Percentiles rank a stretch among this genome's conserved stretches.
phyloP scores from a whole-genome alignment of 306 rosid genomes.

The Senna siamea region DNA sequence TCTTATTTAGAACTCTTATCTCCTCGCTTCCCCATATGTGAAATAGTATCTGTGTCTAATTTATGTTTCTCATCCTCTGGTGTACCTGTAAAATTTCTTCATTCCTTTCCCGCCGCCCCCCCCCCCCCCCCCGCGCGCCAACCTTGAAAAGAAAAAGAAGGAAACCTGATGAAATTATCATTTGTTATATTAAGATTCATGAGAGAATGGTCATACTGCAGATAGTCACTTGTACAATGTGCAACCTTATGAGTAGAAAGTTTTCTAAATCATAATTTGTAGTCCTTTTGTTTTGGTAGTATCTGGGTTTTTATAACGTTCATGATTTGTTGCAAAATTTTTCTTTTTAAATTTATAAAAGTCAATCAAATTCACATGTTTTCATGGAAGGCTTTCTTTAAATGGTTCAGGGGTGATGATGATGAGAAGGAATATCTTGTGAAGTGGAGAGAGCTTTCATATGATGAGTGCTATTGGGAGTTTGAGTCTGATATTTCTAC shows the following conservation, averaged over 20 bases:
- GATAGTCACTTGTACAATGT: neutral
- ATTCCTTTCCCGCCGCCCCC: too few species aligned
- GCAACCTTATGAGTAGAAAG: neutral
- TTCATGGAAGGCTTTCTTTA: conserved; percentile 35
- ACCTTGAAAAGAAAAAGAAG: neutral
- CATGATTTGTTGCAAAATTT: neutral
- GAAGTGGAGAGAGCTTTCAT: conserved; percentile 72
- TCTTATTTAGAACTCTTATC: conserved; percentile 20
- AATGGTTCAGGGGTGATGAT: conserved; percentile 56
- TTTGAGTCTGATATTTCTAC: conserved; percentile 67
- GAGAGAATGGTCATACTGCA: conserved; percentile 11
- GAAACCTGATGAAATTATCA: neutral
- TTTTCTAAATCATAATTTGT: neutral
- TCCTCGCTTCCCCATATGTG: conserved; percentile 3
- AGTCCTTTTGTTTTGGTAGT: neutral
- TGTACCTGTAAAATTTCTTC: neutral
- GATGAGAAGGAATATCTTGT: conserved; percentile 69
- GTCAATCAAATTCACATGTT: neutral
- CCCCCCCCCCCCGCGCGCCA: neutral
- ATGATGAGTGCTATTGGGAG: conserved; percentile 79
- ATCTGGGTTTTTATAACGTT: neutral
- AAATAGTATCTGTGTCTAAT: neutral
- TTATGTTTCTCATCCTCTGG: conserved; percentile 9
- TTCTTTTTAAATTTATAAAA: too few species aligned
- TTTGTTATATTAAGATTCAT: neutral